Conservation (phyloP, 2,329 filamentous ascomycete genomes). For the Neophaeococcomyces aloes region DNA sequence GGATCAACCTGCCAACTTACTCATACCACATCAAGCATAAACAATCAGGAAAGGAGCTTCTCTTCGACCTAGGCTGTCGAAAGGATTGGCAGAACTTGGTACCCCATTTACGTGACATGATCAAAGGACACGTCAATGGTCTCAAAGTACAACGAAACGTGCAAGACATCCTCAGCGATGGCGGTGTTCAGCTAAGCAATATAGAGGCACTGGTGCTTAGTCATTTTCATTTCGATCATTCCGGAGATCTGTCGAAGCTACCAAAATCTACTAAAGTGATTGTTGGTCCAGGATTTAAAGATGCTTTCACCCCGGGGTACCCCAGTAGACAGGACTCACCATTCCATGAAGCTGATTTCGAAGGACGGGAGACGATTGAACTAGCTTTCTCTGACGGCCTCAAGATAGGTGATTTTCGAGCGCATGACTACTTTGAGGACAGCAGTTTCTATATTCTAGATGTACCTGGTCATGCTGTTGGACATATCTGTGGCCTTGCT, state of each 20-base stretch:
- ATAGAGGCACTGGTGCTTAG: slow-evolving; percentile 24
- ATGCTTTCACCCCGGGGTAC: slow-evolving; percentile 38
- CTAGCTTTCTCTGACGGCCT: slow-evolving; percentile 5
- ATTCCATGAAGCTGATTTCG: slow-evolving; percentile 28
- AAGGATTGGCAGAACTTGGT: slow-evolving; percentile 21
- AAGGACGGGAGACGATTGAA: slow-evolving; percentile 20
- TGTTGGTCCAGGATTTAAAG: slow-evolving; percentile 27
- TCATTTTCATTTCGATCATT: slow-evolving; percentile 27
- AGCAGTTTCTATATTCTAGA: slow-evolving; percentile 35
- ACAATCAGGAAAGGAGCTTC: neutral
- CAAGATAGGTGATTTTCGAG: slow-evolving; percentile 28
- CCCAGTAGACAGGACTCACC: slow-evolving; percentile 30
- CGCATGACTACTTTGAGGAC: slow-evolving; percentile 33
- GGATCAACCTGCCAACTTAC: neutral
- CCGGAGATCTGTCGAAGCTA: slow-evolving; percentile 22
- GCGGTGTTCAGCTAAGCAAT: slow-evolving; percentile 13
- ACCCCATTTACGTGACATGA: slow-evolving; percentile 6
- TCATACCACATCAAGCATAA: slow-evolving; percentile 1
- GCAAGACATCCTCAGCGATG: slow-evolving; percentile 20
- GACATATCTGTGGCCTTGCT: slow-evolving; percentile 41
- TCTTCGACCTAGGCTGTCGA: slow-evolving; percentile 23
- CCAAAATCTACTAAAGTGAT: slow-evolving; percentile 13
- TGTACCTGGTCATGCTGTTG: slow-evolving; percentile 38
- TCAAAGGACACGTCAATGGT: slow-evolving; percentile 5
- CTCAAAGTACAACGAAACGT: slow-evolving; percentile 21